Base-by-base conservation (phyloP, 2,329 filamentous ascomycete species). In the Fusarium pseudocircinatum region DNA sequence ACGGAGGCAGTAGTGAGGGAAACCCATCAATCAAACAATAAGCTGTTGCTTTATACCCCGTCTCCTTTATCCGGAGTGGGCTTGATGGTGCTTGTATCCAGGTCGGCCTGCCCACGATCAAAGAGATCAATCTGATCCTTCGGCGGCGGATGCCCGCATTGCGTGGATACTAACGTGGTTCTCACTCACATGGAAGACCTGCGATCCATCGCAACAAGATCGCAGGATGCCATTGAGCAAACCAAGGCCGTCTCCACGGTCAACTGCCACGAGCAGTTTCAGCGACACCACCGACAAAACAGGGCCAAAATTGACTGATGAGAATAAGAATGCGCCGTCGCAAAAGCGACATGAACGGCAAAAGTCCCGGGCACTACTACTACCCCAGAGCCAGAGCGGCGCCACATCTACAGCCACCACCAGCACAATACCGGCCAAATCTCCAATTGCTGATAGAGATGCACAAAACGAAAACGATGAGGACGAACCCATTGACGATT, bases 221-320 rank as follows among this genome's bases (percentile, higher is more conserved):
- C 32, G 44, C 57, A 58, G 32, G n/a, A 77, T 77, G 75, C 75
- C 75, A 68, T 64, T 77, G 49, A 75, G 61, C 54, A 77, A 77
- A 44, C 18, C 65, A 40, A 75, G 72, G 62, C 75, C 75, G 53
- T 76, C 73, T 42, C 60, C 47, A 34, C 60, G 70, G 53, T 56
- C 67, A 49, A 58, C 63, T 53, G 53, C 44, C 39, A 72, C 40
- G 40, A 54, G 52, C 58, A 68, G 52, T 30, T 73, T 71, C 61
- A 61, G 73, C 65, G 61, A 70, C 40, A 66, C 60, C 36, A 46
- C 37, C 34, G 62, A 64, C 34, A 74, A 26, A 50, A 36, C 47
- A 39, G 24, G 24, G 34, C 39, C 52, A 30, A 57, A 57, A 26
- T 44, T 64, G 39, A 36, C 34, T 5, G 34, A 60, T 26, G 72